Conservation (phyloP, 225 moss, liverwort and hornwort species). For the Lunularia cruciata region DNA sequence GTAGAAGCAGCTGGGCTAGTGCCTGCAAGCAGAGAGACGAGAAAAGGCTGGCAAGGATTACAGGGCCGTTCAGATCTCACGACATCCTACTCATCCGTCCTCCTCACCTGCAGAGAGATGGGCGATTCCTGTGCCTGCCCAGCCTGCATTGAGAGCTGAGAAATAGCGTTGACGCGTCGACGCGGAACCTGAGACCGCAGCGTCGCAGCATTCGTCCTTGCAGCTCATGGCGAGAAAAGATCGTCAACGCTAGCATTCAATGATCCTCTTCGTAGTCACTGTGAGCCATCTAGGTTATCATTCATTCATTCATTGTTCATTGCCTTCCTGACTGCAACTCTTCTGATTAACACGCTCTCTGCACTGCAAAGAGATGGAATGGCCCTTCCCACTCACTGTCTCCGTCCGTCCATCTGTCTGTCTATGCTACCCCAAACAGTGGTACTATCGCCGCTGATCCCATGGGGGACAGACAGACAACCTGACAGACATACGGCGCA, state of each 20-base stretch:
- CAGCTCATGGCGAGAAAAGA: background rate
- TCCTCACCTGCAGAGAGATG: background rate
- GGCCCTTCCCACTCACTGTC: background rate
- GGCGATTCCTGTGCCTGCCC: background rate
- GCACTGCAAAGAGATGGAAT: background rate
- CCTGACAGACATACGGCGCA: no score
- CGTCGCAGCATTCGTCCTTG: background rate
- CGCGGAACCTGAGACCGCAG: slow-evolving; percentile 11
- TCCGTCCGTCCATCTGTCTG: no score
- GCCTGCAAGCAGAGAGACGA: background rate
- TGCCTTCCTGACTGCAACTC: slow-evolving; percentile 12
- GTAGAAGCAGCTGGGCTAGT: background rate
- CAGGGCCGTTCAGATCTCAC: slow-evolving; percentile 6
- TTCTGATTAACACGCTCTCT: slow-evolving; percentile 18
- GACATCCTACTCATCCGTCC: background rate
- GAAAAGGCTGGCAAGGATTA: background rate
- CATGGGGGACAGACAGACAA: no score
- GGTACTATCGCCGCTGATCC: no score
- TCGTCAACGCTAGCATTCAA: slow-evolving; percentile 29
- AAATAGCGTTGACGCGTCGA: slow-evolving; percentile 31
- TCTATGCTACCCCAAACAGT: no score
- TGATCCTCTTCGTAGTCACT: slow-evolving; percentile 16
- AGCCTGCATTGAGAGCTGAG: slow-evolving; percentile 9
- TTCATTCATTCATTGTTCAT: no score
- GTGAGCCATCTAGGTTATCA: slow-evolving; percentile 26